phyloP scores from a whole-genome alignment of 441 rosid species.

The Corymbia citriodora region DNA sequence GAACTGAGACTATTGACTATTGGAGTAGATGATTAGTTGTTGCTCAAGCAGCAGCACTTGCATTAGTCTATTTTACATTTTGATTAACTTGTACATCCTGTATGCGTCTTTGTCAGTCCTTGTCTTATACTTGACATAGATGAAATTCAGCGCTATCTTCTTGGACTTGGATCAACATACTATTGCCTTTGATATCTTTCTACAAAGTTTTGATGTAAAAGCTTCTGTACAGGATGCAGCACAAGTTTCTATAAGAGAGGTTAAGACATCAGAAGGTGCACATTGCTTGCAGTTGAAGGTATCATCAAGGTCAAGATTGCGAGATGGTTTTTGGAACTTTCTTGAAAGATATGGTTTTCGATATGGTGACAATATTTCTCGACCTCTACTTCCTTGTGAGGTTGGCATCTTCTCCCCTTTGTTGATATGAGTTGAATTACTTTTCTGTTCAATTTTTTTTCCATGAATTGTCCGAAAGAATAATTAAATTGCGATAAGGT shows the following conservation, averaged over 20 bases:
- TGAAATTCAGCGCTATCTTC: not conserved
- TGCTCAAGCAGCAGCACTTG: not conserved
- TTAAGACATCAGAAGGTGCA: conserved; percentile 52
- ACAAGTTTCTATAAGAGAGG: conserved; percentile 53
- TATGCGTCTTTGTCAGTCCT: not conserved
- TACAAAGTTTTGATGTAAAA: not conserved
- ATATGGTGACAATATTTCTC: conserved; percentile 46
- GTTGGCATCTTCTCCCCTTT: conserved; percentile 33
- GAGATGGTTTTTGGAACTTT: conserved; percentile 63
- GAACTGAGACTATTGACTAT: not conserved
- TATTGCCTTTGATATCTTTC: not conserved
- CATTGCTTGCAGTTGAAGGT: conserved; percentile 62
- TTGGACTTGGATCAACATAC: not conserved
- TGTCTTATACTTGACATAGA: not conserved
- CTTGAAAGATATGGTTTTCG: conserved; percentile 88
- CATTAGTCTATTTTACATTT: not conserved
- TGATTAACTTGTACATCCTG: not conserved
- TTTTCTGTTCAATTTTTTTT: not conserved
- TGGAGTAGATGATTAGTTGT: not conserved
- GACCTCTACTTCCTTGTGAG: conserved; percentile 91
- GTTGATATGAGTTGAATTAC: not conserved
- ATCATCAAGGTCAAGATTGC: conserved; percentile 41
- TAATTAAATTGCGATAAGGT: not conserved
- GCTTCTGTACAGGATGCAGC: conserved; percentile 51
- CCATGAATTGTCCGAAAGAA: not conserved